Base-by-base conservation (phyloP, 768 basidiomycete species). In the Trametes punicea region DNA sequence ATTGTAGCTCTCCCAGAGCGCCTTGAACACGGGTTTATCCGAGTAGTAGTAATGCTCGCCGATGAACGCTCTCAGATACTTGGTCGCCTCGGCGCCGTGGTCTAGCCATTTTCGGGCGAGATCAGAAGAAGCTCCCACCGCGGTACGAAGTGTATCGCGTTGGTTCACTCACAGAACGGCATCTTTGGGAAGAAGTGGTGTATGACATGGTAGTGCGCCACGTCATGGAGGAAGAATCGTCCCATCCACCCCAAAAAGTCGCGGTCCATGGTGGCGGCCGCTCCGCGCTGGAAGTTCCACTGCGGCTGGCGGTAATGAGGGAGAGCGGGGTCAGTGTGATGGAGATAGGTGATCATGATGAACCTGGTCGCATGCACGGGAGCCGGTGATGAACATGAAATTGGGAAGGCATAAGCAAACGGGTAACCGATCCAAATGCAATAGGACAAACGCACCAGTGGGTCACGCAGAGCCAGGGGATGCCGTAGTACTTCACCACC, bases 281-380 rank as follows among this genome's bases (percentile, higher is more conserved):
- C 82, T 6, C 83, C 82, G 6, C 81, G 79, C 52, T 81, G 74
- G 71, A 79, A 83, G 6, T 74, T 74, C 82, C 82, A 84, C 54
- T 78, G 72, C 38, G 67, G 71, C 26, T 70, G 73, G 51, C 82
- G 79, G 64, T 82, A 85, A 64, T 82, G 78, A 0, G 82, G 75
- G 21, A 84, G 70, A 1, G 73, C 71, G 1, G 79, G 77, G 60
- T 82, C 81, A 6, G 80, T 79, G 66, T 85, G 83, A 57, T 84
- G 83, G 5, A 85, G 78, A 59, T 80, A 83, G 0, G 83, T 83
- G 49, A 83, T 69, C 80, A 82, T 84, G 56, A 84, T 80, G 62
- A 86, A 81, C 82, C 80, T 81, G 75, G 23, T 2, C 16, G 31
- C 6, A 27, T 33, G 20, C 7, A 26, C 5, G 5, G 6, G n/a